phyloP scores from a whole-genome alignment of 352 stramenopile genomes.

The Phytophthora palmivora region DNA sequence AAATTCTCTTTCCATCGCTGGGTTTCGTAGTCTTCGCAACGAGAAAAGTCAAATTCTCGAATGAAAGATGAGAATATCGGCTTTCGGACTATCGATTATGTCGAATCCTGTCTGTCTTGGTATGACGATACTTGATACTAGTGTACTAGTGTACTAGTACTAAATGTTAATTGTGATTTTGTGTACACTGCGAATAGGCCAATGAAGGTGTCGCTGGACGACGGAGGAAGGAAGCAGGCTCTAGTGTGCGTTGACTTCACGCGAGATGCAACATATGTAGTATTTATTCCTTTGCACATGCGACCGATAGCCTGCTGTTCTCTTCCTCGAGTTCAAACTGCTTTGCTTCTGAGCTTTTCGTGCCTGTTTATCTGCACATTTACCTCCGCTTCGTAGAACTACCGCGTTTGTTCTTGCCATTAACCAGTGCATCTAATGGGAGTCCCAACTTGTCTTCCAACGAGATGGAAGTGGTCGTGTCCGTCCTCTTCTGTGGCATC shows the following conservation, averaged over 20 bases:
- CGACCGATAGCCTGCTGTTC: conserved; percentile 16
- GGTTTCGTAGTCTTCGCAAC: no score
- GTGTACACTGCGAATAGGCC: no score
- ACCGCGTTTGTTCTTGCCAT: conserved; percentile 40
- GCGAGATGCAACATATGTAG: conserved; percentile 38
- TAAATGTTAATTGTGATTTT: no score
- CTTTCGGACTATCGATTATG: no score
- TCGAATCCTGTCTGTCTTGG: no score
- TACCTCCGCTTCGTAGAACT: conserved; percentile 35
- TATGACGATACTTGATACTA: no score
- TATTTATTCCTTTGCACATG: conserved; percentile 43
- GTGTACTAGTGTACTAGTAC: no score
- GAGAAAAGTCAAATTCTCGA: no score
- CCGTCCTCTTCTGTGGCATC: conserved; percentile 27
- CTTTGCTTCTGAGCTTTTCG: conserved; percentile 6
- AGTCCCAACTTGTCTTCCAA: conserved; percentile 68
- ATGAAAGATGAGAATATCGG: no score
- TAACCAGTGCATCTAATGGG: conserved; percentile 70
- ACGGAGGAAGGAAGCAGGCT: conserved; percentile 20
- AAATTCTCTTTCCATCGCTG: no score
- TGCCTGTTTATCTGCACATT: conserved; percentile 24
- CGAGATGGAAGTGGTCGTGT: conserved; percentile 34
- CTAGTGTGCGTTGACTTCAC: conserved; percentile 22
- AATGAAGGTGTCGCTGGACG: no score
- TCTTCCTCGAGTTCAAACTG: conserved; percentile 20